Evolutionary conservation across 1,139 yeast genomes (phyloP), one percentile per base, ranked within the genome.

Genomic region (Candida tunisiensis): DNA sequence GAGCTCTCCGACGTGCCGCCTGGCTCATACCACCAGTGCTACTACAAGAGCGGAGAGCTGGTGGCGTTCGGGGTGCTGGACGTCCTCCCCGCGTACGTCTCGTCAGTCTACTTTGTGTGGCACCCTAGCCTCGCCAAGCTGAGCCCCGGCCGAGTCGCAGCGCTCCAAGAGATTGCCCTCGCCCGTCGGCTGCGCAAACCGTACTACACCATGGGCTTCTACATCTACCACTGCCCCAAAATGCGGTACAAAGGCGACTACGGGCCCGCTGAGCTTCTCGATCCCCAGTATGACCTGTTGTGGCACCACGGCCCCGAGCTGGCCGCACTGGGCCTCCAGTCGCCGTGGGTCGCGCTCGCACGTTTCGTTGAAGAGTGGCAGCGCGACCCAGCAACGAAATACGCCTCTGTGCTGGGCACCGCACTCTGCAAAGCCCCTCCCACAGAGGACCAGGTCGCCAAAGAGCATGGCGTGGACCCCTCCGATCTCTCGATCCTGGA

Each of bases 31-130:
- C 96, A 85, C 46, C 93, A 80, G 42, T 67, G 80, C 43, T 83
- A 82, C 43, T 75, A 77, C 40, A 47, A 65, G 15, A 65, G 78
- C 26, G 70, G 53, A 5, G 60, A 63, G 33, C 53, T 85, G 18
- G 67, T 80, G 22, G 94, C 91, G 0, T 53, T 85, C 19, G 80
- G 82, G 0, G 79, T 83, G 0, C 46, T 78, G 16, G 96, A 85
- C 47, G 55, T 83, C 19, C 47, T 85, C 21, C 93, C 93, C 0
- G 50, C 68, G 11, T 77, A 85, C 1, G 49, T 85, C 0, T 80
- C 93, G 0, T 74, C 93, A 0, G 88, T 85, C 1, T 85, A 83
- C 44, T 77, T 83, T 42, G 69, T 83, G 11, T 82, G 92, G 80
- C 91, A 83, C 44, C 92, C 93, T 0, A 85, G 71, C 34, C 74